Conservation (phyloP, 208 protist genomes). For the Leishmania braziliensis region DNA sequence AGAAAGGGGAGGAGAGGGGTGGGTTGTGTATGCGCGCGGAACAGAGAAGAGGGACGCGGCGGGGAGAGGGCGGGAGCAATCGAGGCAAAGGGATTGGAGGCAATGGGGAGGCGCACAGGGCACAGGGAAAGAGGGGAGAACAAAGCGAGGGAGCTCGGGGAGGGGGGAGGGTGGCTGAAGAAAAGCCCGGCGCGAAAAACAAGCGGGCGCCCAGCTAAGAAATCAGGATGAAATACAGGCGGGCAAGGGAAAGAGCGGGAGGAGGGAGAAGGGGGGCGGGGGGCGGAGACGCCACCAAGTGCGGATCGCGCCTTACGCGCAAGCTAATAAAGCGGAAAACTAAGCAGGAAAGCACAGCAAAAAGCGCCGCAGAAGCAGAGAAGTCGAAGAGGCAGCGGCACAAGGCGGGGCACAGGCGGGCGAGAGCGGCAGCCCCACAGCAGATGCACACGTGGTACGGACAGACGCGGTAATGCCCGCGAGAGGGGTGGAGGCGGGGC, state of each 20-base stretch:
- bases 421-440: not conserved
- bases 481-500: not conserved
- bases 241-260: not conserved
- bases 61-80: not conserved
- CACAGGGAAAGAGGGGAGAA: not conserved
- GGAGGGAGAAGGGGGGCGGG: not conserved
- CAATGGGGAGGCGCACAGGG: not conserved
- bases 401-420: not conserved
- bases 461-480: not conserved
- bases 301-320: not conserved
- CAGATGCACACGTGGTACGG: not conserved
- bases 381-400: not conserved
- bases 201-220: not conserved
- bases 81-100: not conserved
- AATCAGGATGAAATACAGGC: not conserved
- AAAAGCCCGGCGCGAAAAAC: not conserved
- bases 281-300: not conserved
- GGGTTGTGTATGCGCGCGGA: not conserved
- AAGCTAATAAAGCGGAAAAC: not conserved
- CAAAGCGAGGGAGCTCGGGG: not conserved
- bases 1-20: not conserved
- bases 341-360: not conserved
- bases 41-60: not conserved
- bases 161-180: not conserved
- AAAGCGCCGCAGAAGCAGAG: not conserved